Percentiles rank a stretch among this genome's conserved stretches.
Evolutionary conservation across 176 grass and related monocot genomes (phyloP).

Genomic region (Aegilops umbellulata): DNA sequence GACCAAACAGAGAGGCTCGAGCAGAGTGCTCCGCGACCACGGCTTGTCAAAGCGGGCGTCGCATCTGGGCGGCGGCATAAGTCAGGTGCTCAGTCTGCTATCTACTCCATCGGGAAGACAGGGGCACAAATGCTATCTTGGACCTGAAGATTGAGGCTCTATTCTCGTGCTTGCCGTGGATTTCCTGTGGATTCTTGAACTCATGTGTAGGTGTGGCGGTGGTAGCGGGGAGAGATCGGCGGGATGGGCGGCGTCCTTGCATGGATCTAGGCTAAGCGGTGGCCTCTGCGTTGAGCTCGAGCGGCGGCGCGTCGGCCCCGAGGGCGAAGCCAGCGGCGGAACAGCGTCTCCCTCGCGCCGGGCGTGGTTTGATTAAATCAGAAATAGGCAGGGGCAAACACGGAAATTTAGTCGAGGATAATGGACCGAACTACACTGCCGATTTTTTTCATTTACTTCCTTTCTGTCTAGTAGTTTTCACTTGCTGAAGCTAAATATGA

Average conservation of each 20-base stretch:
- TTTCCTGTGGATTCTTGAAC: background rate
- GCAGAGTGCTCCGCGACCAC: background rate
- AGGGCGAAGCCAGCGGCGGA: background rate
- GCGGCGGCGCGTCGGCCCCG: background rate
- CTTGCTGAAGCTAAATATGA: no score
- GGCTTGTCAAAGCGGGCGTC: background rate
- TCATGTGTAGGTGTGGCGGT: background rate
- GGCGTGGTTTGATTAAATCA: background rate
- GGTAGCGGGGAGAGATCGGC: background rate
- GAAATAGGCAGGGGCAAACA: background rate
- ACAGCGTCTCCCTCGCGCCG: background rate
- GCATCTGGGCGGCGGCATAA: background rate
- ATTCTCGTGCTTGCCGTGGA: slow-evolving; percentile 53
- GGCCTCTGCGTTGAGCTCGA: background rate
- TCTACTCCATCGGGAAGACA: slow-evolving; percentile 40
- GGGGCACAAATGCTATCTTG: slow-evolving; percentile 58
- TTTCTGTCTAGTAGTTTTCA: no score
- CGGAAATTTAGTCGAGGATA: background rate
- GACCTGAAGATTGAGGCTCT: slow-evolving; percentile 67
- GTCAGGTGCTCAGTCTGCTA: no score
- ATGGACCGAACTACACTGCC: background rate
- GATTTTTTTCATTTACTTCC: no score
- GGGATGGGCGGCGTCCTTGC: background rate
- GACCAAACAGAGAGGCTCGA: background rate
- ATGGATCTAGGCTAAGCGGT: background rate